Base-by-base conservation (phyloP, 176 grass and related monocot genomes). In the Chloris gayana region DNA sequence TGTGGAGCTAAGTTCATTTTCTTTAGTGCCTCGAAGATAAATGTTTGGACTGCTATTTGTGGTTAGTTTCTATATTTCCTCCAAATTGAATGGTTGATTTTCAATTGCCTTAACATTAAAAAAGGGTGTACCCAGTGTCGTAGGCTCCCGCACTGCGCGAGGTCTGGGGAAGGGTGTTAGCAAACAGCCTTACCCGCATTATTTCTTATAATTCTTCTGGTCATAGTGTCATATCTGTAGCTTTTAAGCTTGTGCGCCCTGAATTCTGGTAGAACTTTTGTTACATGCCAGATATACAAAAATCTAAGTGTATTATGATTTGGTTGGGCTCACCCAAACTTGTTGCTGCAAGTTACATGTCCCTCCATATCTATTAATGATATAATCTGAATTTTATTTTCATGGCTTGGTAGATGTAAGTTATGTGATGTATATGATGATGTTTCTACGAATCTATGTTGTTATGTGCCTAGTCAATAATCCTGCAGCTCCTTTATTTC, bases 301-400 rank as follows among this genome's bases (percentile, higher is more conserved):
- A 83, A 59, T 42, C 39, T 8, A 15, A 79, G 32, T 6, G 29
- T 33, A n/a, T 33, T 5, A 6, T 12, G 30, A 32, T 64, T 83
- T 41, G 41, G 27, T 42, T 72, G 58, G 24, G 25, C 26, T 54
- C 33, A 73, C 33, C 57, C 17, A 38, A 88, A 14, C 14, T 77
- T 71, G 7, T 59, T 22, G 3, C 22, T 62, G 47, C 58, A 73
- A 17, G 67, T 42, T 69, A 57, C 22, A 7, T 31, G 2, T 70
- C 45, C 25, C 18, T 75, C 53, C 41, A 51, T 33, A 61, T 60
- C 31, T 81, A 31, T 61, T 11, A 21, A 39, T 62, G 31, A 76
- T n/a, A n/a, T 80, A 80, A 80, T 49, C 33, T 73, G 44, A 12
- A 64, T 81, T 81, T 70, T 70, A 9, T 61, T 72, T 75, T 67